Base-by-base conservation (phyloP, 805 yeast species). In the Starmerella sirachaensis region DNA sequence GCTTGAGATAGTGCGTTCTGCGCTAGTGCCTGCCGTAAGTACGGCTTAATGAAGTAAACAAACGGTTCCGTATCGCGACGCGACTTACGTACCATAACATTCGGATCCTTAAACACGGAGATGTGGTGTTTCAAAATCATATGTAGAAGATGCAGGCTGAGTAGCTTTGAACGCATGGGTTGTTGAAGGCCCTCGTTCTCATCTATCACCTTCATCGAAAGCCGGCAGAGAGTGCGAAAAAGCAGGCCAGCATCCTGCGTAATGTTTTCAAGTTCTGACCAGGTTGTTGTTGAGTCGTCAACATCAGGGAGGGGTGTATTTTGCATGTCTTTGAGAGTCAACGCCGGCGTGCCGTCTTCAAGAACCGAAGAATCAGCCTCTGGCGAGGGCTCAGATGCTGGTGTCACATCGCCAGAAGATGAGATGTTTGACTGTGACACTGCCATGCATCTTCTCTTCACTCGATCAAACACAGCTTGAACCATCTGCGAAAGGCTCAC, bases 401-500 rank as follows among this genome's bases (percentile, higher is more conserved):
- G 19, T n/a, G 12, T 20, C 11, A 19, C 7, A 7, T 2, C n/a
- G 19, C 26, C 20, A 3, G 20, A 25, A 13, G 17, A 24, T 7
- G 35, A 31, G n/a, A 31, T 33, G 17, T 17, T 25, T 14, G 23
- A 9, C 12, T 14, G 9, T 4, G 31, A 5, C n/a, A n/a, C 22
- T 11, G 28, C 21, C 35, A 27, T 30, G 23, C 39, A 40, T 17
- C 40, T 36, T 6, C 18, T 24, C 35, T 66, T 69, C 29, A 74
- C 72, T 45, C 91, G 72, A 45, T 81, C 93, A 61, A 84, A 91
- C 9, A 86, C 78, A 7, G 82, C 76, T 38, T 76, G 76, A 17
- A 91, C 83, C 52, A 88, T 79, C 61, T 91, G 99, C 3, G 93
- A 82, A 47, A 91, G 66, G 6, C 91, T 79, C 1, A 94, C 97